Evolutionary conservation across 2,329 filamentous ascomycete genomes (phyloP), one percentile per base, ranked within the genome.

Genomic region (Sporothrix phasma): DNA sequence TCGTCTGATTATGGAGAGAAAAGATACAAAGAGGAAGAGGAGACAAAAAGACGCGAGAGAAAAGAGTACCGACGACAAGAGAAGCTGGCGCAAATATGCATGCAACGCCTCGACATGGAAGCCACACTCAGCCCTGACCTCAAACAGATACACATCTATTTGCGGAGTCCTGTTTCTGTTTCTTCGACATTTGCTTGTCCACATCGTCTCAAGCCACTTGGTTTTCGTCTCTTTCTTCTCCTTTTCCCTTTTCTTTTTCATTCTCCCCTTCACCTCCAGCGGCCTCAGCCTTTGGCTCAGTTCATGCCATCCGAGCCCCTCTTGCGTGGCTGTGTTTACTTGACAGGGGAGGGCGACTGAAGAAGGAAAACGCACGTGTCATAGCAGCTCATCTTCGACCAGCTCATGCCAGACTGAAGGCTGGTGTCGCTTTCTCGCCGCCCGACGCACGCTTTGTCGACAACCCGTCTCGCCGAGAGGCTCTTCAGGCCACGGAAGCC

Each of bases 91-190:
- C 37, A 22, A 37, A 15, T 43, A 43, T 29, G 15, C 54, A 43
- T 58, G 37, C 54, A 43, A 58, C 31, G 54, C 17, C 37, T 58
- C 54, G 54, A 58, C 37, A 58, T 58, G 37, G 37, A 29, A 41
- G 37, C 13, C 54, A n/a, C 37, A 29, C 22, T n/a, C n/a, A n/a
- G n/a, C n/a, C n/a, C n/a, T n/a, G n/a, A n/a, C n/a, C n/a, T n/a
- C n/a, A n/a, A n/a, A n/a, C n/a, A n/a, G n/a, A n/a, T n/a, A 51
- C 26, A 51, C 47, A n/a, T 15, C 22, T 15, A 29, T 6, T 10
- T n/a, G 17, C 15, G n/a, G n/a, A 41, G 10, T 43, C 41, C 31
- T 39, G n/a, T 56, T 10, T 24, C 31, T 31, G 24, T 4, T 19
- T 56, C n/a, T 31, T 39, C 51, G 31, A 56, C 34, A 8, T 10